Evolutionary conservation across 768 basidiomycete genomes (phyloP), one percentile per base, ranked within the genome.

Genomic region (Mycena indigotica): DNA sequence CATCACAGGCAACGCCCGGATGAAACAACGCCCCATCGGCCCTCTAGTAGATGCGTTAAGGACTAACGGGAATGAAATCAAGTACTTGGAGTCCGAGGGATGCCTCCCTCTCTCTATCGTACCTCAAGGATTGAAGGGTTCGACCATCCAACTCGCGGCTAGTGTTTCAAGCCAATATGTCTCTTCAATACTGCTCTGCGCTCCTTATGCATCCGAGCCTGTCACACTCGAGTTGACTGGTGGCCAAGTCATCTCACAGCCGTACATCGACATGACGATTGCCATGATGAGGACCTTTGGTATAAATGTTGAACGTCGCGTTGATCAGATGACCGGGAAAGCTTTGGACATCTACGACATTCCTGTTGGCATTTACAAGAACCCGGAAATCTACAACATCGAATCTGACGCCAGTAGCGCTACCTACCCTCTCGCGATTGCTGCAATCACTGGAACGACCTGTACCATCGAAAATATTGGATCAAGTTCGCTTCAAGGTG

Each of bases 211-310:
- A 1, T 66, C 72, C 26, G 79, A 92, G 67, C 80, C 89, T n/a
- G 84, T 97, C 58, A 87, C 86, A 2, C 86, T 98, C 52, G 90
- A 97, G 73, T 83, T 99, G 60, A 89, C 85, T 0, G 97, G 96
- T 12, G 96, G 94, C 0, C 87, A 91, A 58, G 97, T 98, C 68
- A 98, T 99, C 70, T 97, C 94, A 4, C 96, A 98, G 74, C 95
- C 95, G 0, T 99, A 98, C 77, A 98, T 99, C 72, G 95, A 99
- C 75, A 98, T 98, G 97, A 98, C 97, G 8, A 89, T 97, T 64
- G 87, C 94, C 8, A 97, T 99, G 89, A 98, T 99, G 97, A 80
- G 80, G 60, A 84, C 89, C 6, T 99, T 99, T 69, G 96, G 95
- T 3, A 78, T 98, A 59, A 65, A 78, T 8, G 95, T 94, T 49